Evolutionary conservation across 495 filamentous ascomycete species (phyloP).

Genomic region (Glonium stellatum): DNA sequence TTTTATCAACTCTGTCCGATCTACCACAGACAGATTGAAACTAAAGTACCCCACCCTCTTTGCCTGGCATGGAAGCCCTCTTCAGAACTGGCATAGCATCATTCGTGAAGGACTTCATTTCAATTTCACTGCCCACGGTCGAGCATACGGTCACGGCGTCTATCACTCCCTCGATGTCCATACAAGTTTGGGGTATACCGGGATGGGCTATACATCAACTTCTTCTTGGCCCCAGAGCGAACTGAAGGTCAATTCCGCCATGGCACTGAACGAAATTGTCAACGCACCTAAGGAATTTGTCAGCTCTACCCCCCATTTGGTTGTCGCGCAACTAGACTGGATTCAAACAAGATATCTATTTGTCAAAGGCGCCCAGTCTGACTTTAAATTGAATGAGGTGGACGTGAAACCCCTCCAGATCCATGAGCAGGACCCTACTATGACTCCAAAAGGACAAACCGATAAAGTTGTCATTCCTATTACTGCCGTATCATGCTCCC

Average conservation of each 20-base stretch:
- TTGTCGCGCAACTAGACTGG: conserved; percentile 76
- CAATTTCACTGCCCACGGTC: conserved; percentile 52
- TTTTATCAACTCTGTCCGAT: conserved; percentile 60
- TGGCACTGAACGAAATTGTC: conserved; percentile 86
- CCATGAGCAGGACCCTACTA: conserved; percentile 51
- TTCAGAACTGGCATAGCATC: conserved; percentile 87
- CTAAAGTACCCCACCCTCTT: conserved; percentile 61
- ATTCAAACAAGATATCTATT: conserved; percentile 89
- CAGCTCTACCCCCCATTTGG: conserved; percentile 51
- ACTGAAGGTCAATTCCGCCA: conserved; percentile 49
- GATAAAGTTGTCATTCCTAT: conserved; percentile 45
- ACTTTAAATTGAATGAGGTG: not conserved
- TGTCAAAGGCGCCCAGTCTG: conserved; percentile 39
- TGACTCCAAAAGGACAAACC: conserved; percentile 38
- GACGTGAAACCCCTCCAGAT: conserved; percentile 33
- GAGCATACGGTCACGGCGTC: conserved; percentile 71
- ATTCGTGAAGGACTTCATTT: conserved; percentile 76
- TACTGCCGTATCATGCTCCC: conserved; percentile 42
- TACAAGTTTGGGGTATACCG: conserved; percentile 54
- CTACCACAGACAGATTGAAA: conserved; percentile 38
- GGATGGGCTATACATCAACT: not conserved
- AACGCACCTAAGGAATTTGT: conserved; percentile 62
- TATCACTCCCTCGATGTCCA: conserved; percentile 61
- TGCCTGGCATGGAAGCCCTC: conserved; percentile 73
- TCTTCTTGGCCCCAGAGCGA: conserved; percentile 59